Evolutionary conservation across 2,329 filamentous ascomycete species (phyloP), one percentile per base, ranked within the genome.

Genomic region (Fusarium secorum): DNA sequence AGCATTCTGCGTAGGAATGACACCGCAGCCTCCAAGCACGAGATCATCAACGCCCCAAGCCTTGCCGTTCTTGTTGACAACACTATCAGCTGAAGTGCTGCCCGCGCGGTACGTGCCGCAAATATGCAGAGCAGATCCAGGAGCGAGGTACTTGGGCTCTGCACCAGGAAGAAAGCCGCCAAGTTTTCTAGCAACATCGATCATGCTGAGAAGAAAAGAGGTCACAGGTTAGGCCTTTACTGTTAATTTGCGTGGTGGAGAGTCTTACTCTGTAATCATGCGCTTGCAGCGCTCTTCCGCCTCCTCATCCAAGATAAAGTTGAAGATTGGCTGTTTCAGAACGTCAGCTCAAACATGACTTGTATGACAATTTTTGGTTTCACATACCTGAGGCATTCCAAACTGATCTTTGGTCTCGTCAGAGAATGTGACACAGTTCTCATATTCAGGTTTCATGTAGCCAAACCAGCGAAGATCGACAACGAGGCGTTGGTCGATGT

Each of bases 401-500:
- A 63, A 63, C 32, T 63, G 60, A 2, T 60, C 60, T 1, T 26
- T 42, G 17, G 49, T 20, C 17, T 30, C 17, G 30, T 45, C 26
- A 9, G 60, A 63, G 4, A 63, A 60, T 20, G 45, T 49, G 14
- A 63, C 55, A 1, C 11, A 36, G 38, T 63, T 63, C 0, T 52
- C 36, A 0, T 38, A 1, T 6, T 60, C 36, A 20, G 60, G 60
- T 17, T 63, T 42, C 45, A 60, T 51, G 7, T 60, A 63, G 26
- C 44, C 46, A 60, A 63, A 63, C 60, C 60, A 63, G 28, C 60
- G 60, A 11, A 60, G 44, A 33, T 63, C 60, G 0, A 63, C 60
- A 1, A 60, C 38, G 0, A 63, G 60, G 0, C 60, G 60, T 42
- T 63, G 60, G 6, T 63, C 60, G 1, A 63, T 41, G 26, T 59